Percentiles rank a stretch among this genome's conserved stretches.
Evolutionary conservation across 768 basidiomycete genomes (phyloP).

Genomic region (Glaciozyma martinii): DNA sequence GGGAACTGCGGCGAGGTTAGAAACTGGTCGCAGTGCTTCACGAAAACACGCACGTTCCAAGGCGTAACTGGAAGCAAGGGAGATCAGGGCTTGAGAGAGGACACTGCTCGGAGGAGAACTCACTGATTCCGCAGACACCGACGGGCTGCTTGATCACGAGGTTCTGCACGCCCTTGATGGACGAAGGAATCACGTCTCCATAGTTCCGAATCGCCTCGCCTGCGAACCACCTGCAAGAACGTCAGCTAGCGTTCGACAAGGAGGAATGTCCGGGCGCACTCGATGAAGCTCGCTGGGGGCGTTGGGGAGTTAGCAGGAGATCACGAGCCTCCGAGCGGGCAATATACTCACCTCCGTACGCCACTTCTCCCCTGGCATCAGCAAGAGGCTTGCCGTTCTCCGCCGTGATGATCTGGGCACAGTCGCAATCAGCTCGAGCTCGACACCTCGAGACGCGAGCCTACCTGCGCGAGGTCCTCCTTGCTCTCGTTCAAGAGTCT

Average conservation of each 20-base stretch:
- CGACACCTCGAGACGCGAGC: no score
- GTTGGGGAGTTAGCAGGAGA: no score
- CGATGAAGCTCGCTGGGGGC: constrained; percentile 32
- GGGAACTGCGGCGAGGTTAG: constrained; percentile 45
- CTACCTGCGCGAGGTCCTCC: constrained; percentile 55
- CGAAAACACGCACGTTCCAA: constrained; percentile 26
- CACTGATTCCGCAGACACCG: constrained; percentile 41
- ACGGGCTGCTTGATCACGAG: constrained; percentile 85
- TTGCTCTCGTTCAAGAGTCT: constrained; percentile 67
- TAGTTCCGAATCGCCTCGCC: constrained; percentile 87
- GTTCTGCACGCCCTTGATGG: constrained; percentile 62
- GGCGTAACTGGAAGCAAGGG: constrained; percentile 28
- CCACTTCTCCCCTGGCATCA: constrained; percentile 77
- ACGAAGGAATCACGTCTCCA: constrained; percentile 79
- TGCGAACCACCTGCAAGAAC: constrained; percentile 45
- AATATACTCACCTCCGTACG: constrained; percentile 74
- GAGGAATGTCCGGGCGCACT: constrained; percentile 6
- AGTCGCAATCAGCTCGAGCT: no score
- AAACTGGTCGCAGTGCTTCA: no score
- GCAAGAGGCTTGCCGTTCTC: constrained; percentile 90
- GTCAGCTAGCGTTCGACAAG: constrained; percentile 2
- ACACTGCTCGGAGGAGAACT: constrained; percentile 19
- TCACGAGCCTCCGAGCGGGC: background rate
- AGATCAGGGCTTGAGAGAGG: constrained; percentile 5
- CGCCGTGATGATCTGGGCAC: constrained; percentile 46